These are phyloP conservation scores for Boletus vinaceobasis DNA, from an alignment of 768 basidiomycete species.

Conservation along the genomic window DNA sequence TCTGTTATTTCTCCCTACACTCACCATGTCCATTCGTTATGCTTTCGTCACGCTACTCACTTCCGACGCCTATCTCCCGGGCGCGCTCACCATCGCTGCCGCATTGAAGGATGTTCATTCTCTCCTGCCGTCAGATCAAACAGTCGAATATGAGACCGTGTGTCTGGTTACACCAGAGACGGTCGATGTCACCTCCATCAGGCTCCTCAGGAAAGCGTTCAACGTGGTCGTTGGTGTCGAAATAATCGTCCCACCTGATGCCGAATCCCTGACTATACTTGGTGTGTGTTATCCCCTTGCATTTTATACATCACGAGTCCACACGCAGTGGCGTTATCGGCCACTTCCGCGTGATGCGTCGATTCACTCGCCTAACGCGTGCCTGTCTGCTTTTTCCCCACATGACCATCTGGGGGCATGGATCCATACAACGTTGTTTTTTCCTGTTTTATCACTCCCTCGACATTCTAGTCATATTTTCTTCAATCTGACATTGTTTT, in stretches of 20 bases:
- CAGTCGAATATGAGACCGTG: slow-evolving; percentile 62
- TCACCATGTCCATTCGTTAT: slow-evolving; percentile 59
- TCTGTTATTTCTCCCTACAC: neutral
- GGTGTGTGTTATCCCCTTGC: slow-evolving; percentile 47
- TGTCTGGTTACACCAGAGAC: slow-evolving; percentile 95
- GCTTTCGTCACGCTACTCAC: slow-evolving; percentile 93
- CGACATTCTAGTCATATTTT: neutral
- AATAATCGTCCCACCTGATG: slow-evolving; percentile 68
- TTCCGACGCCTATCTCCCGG: slow-evolving; percentile 89
- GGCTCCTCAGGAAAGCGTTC: slow-evolving; percentile 74
- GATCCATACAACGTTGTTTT: slow-evolving; percentile 18
- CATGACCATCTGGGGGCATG: slow-evolving; percentile 8
- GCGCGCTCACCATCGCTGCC: slow-evolving; percentile 81
- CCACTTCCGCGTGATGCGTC: slow-evolving; percentile 6
- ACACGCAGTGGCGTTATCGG: neutral
- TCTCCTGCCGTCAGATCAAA: slow-evolving; percentile 38
- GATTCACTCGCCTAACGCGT: slow-evolving; percentile 11
- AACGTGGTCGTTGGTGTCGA: slow-evolving; percentile 91
- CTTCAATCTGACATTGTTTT: slow-evolving; percentile 12
- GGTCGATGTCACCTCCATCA: slow-evolving; percentile 79
- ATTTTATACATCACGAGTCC: slow-evolving; percentile 4
- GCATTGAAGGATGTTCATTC: slow-evolving; percentile 78
- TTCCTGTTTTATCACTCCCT: slow-evolving; percentile 12
- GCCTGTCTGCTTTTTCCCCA: slow-evolving; percentile 1
- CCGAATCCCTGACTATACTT: slow-evolving; percentile 69